phyloP scores from a whole-genome alignment of 73 alveolate genomes.

The Halteria grandinella region DNA sequence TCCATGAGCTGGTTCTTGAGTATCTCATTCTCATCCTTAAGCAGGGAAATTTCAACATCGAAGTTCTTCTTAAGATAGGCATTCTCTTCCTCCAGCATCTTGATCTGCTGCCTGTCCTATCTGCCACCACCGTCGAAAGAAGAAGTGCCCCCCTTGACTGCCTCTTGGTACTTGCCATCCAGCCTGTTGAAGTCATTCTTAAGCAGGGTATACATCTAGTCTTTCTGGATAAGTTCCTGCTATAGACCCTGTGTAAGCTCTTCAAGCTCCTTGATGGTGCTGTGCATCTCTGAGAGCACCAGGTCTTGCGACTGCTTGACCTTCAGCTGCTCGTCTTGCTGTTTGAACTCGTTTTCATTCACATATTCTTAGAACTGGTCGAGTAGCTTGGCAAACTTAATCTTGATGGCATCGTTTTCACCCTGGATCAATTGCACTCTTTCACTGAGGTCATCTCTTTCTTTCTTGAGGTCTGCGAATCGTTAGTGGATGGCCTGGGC shows the following conservation, averaged over 20 bases:
- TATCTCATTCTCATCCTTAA: conserved; percentile 40
- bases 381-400: conserved; percentile 29
- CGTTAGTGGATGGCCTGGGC: background rate
- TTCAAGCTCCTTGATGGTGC: conserved; percentile 32
- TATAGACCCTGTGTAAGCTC: background rate
- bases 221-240: conserved; percentile 9
- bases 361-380: conserved; percentile 57
- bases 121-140: conserved; percentile 1
- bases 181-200: conserved; percentile 39
- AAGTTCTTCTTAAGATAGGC: conserved; percentile 38
- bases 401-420: conserved; percentile 37
- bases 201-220: conserved; percentile 8
- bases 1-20: conserved; percentile 21
- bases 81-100: conserved; percentile 30
- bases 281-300: conserved; percentile 9
- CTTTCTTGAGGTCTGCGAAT: background rate
- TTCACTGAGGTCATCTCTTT: conserved; percentile 10
- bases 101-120: background rate
- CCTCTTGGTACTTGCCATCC: conserved; percentile 20
- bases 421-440: background rate
- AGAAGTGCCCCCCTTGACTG: background rate
- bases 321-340: conserved; percentile 7
- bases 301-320: background rate
- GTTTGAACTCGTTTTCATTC: conserved; percentile 9
- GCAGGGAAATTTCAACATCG: conserved; percentile 32